These are phyloP conservation scores for Umbelopsis ramanniana DNA, from an alignment of 192 early-diverging fungal genomes.

Conservation along the genomic window DNA sequence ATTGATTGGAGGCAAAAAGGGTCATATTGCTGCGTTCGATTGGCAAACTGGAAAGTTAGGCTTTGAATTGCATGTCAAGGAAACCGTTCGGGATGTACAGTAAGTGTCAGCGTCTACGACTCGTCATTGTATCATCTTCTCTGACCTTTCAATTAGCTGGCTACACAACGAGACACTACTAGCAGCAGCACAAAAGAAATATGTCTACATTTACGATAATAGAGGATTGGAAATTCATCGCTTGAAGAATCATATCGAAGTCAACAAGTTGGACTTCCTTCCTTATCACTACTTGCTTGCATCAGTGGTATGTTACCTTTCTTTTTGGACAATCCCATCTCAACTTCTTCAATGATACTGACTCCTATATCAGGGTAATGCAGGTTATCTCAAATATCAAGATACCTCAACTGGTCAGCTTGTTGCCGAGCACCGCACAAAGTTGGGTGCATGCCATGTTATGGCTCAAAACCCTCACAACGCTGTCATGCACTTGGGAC, in stretches of 20 bases:
- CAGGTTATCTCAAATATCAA: conserved; percentile 88
- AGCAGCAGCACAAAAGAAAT: conserved; percentile 95
- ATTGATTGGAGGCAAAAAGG: conserved; percentile 78
- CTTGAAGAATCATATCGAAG: conserved; percentile 80
- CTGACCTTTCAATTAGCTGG: conserved; percentile 60
- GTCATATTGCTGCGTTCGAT: conserved; percentile 91
- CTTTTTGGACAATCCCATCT: background rate
- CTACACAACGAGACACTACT: conserved; percentile 94
- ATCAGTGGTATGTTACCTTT: conserved; percentile 56
- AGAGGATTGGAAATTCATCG: conserved; percentile 91
- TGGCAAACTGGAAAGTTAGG: conserved; percentile 82
- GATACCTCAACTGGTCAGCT: conserved; percentile 91
- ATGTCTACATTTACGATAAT: conserved; percentile 93
- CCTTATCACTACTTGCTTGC: conserved; percentile 93
- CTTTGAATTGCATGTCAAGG: conserved; percentile 85
- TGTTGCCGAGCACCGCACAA: conserved; percentile 78
- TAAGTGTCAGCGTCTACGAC: conserved; percentile 37
- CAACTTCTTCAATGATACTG: background rate
- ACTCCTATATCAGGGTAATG: conserved; percentile 59
- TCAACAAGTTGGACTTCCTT: conserved; percentile 85
- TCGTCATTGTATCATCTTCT: background rate
- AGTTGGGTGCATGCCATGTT: conserved; percentile 76
- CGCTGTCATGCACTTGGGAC: conserved; percentile 91
- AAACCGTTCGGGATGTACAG: conserved; percentile 88
- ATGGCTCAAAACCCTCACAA: conserved; percentile 92